Evolutionary conservation across 345 rosid genomes (phyloP), one percentile per base, ranked within the genome.

Genomic region (Eucalyptus caleyi): DNA sequence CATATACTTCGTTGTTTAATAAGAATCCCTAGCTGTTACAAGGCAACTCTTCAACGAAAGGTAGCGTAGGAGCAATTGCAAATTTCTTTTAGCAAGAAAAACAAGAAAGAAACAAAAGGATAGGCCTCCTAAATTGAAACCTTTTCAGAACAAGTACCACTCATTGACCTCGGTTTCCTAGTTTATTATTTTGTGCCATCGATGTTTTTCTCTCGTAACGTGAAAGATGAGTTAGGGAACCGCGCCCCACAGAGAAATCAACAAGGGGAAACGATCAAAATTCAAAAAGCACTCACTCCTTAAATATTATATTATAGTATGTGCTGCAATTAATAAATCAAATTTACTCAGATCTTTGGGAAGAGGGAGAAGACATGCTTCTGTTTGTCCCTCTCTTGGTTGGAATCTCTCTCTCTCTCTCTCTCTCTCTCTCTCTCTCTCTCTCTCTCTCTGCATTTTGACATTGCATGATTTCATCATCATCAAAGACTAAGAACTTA

Each of bases 181-280:
- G 37, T 50, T n/a, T 67, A 89, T 12, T 91, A 86, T 67, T 89
- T 91, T 88, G 88, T 91, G 88, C 14, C 14, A 14, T 42, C 16
- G 34, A 86, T 90, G 24, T 34, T 91, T 86, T 85, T 50, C 89
- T 88, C 91, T 87, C 90, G 21, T 50, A 87, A 77, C 47, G 83
- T 37, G 47, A 77, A 77, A 77, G 83, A 77, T 37, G 83, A 37
- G 83, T 90, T 88, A 92, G 91, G 90, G 51, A 86, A 89, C 92
- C 92, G 92, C 72, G 90, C 88, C 90, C 93, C 92, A 91, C 92
- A 90, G 50, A 93, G 93, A 95, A 94, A 94, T 93, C 92, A 37
- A 94, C 98, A 96, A 96, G 96, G 90, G 88, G 97, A 95, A 96
- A 95, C 91, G 94, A 90, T 93, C 94, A 95, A 93, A 95, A 90